A percentile compares a stretch with the other conserved stretches of the same genome.
These are phyloP conservation scores for Xylaria multiplex DNA, from an alignment of 2,329 filamentous ascomycete species.

Conservation along the genomic window DNA sequence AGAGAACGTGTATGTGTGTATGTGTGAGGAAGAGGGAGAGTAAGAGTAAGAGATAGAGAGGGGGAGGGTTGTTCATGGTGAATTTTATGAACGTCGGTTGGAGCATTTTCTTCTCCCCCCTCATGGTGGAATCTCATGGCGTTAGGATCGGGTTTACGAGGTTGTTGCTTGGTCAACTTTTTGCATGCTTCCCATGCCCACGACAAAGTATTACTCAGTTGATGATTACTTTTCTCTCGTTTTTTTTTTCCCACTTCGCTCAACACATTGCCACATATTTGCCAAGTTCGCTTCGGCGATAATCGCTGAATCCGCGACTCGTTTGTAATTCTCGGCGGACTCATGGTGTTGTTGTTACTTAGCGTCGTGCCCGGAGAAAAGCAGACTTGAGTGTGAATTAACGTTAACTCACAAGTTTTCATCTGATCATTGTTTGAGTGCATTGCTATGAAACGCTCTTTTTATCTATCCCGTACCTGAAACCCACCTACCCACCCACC, in stretches of 20 bases:
- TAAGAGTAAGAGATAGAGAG: no score
- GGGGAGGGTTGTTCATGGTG: slow-evolving; percentile 33
- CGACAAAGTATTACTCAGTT: slow-evolving; percentile 14
- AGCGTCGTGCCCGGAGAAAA: not conserved
- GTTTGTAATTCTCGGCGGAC: not conserved
- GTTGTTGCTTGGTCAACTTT: slow-evolving; percentile 4
- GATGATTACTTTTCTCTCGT: slow-evolving; percentile 8
- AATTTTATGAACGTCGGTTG: slow-evolving; percentile 34
- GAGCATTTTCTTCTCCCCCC: slow-evolving; percentile 2
- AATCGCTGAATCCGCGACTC: not conserved
- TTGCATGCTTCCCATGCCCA: slow-evolving; percentile 12
- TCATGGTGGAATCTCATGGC: slow-evolving; percentile 25
- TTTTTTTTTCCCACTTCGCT: not conserved
- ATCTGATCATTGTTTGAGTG: not conserved
- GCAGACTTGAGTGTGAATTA: not conserved
- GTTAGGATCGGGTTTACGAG: slow-evolving; percentile 28
- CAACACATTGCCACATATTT: not conserved
- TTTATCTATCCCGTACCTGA: slow-evolving; percentile 21
- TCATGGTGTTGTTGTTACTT: not conserved
- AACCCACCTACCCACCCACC: not conserved
- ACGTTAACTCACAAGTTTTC: not conserved
- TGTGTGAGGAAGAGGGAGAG: no score
- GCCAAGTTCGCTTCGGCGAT: not conserved
- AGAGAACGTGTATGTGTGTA: not conserved
- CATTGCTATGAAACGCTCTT: not conserved